Evolutionary conservation across 108 stramenopile genomes (phyloP).

Genomic region (Nitzschia sp.): DNA sequence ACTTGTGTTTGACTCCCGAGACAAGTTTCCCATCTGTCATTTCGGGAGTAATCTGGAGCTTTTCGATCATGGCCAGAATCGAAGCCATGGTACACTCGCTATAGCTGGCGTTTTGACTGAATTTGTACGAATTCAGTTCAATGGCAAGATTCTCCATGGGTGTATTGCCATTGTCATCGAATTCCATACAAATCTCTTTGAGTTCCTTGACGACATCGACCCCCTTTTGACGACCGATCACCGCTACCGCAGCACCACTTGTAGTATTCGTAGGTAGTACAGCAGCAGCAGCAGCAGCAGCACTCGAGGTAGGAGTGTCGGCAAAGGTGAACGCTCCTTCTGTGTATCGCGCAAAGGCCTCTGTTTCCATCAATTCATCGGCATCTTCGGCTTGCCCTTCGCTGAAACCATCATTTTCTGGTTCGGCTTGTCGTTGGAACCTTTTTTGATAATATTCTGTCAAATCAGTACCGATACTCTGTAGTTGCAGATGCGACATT

Average conservation of each 20-base stretch:
- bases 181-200: conserved; percentile 83
- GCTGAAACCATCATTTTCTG: conserved; percentile 61
- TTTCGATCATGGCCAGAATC: conserved; percentile 69
- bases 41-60: conserved; percentile 54
- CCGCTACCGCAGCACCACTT: conserved; percentile 36
- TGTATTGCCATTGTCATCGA: conserved; percentile 51
- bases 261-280: no score
- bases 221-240: conserved; percentile 82
- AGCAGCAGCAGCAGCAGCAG: conserved; percentile 35
- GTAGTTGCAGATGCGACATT: conserved; percentile 44
- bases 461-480: conserved; percentile 77
- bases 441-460: conserved; percentile 49
- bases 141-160: conserved; percentile 86
- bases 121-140: conserved; percentile 92
- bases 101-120: conserved; percentile 89
- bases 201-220: conserved; percentile 87
- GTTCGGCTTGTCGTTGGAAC: conserved; percentile 54
- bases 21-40: conserved; percentile 66
- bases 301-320: conserved; percentile 18
- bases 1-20: conserved; percentile 49
- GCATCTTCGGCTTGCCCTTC: conserved; percentile 52
- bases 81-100: conserved; percentile 76
- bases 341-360: conserved; percentile 29
- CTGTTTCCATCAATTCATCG: conserved; percentile 27
- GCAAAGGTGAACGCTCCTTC: conserved; percentile 46